Evolutionary conservation across 1,139 yeast species (phyloP).

Genomic region (Pichia inconspicua): DNA sequence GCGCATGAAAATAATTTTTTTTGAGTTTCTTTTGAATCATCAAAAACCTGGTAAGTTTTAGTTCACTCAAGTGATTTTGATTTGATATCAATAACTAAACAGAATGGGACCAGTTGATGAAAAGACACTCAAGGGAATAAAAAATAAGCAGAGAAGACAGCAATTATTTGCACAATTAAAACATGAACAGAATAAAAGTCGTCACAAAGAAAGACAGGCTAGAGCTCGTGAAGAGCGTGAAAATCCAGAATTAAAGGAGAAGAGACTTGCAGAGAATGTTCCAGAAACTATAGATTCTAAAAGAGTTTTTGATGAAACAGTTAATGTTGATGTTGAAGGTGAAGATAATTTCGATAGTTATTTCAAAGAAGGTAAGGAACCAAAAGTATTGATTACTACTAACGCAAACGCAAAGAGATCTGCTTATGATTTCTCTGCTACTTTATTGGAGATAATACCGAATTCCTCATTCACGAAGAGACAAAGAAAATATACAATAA

Average conservation of each 20-base stretch:
- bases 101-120: slow-evolving; percentile 23
- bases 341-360: slow-evolving; percentile 72
- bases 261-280: slow-evolving; percentile 70
- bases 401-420: slow-evolving; percentile 76
- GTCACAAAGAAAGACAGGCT: slow-evolving; percentile 66
- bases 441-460: slow-evolving; percentile 77
- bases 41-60: not conserved
- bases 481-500: slow-evolving; percentile 72
- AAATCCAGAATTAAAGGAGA: slow-evolving; percentile 74
- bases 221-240: slow-evolving; percentile 78
- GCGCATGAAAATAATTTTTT: not conserved
- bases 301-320: slow-evolving; percentile 87
- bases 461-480: slow-evolving; percentile 81
- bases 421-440: slow-evolving; percentile 87
- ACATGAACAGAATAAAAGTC: slow-evolving; percentile 65
- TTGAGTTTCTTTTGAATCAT: not conserved
- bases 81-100: not conserved
- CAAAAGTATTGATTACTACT: slow-evolving; percentile 85
- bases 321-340: slow-evolving; percentile 65
- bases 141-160: slow-evolving; percentile 74
- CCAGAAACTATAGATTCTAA: slow-evolving; percentile 86
- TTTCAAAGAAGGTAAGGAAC: slow-evolving; percentile 48
- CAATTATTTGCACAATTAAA: slow-evolving; percentile 67
- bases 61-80: not conserved
- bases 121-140: slow-evolving; percentile 34